phyloP scores from a whole-genome alignment of 2,329 filamentous ascomycete genomes.

The Hypoxylon sp. region DNA sequence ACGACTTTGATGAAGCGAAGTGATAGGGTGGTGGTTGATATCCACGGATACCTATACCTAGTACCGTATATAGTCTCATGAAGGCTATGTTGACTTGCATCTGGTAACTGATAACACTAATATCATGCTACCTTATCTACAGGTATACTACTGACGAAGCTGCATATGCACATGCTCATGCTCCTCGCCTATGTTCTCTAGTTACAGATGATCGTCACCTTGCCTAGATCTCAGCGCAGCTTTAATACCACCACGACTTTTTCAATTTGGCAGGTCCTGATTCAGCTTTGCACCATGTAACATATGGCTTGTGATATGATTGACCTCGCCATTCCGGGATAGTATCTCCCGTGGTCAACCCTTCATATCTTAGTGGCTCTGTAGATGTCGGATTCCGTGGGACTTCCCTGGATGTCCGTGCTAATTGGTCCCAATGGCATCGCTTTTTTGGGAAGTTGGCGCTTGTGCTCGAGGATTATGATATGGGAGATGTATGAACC shows the following conservation, averaged over 20 bases:
- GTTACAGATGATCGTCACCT: slow-evolving; percentile 34
- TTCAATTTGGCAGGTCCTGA: slow-evolving; percentile 42
- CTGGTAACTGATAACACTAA: background rate
- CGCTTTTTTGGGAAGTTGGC: slow-evolving; percentile 24
- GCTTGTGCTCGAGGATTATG: slow-evolving; percentile 22
- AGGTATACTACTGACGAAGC: background rate
- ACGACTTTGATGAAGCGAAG: slow-evolving; percentile 20
- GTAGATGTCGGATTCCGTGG: slow-evolving; percentile 12
- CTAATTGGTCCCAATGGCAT: slow-evolving; percentile 23
- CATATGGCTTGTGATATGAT: slow-evolving; percentile 15
- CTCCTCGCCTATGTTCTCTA: slow-evolving; percentile 11
- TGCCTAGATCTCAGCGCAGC: slow-evolving; percentile 32
- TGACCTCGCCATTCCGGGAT: slow-evolving; percentile 15
- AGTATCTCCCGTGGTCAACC: slow-evolving; percentile 7
- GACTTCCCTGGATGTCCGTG: slow-evolving; percentile 21
- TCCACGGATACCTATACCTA: background rate
- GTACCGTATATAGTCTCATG: background rate
- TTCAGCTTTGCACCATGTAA: slow-evolving; percentile 42
- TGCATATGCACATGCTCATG: slow-evolving; percentile 24
- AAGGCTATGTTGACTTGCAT: slow-evolving; percentile 10
- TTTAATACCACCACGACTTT: slow-evolving; percentile 28
- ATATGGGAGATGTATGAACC: background rate
- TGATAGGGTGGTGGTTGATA: slow-evolving; percentile 20
- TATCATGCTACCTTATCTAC: background rate
- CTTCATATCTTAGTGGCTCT: slow-evolving; percentile 21